Evolutionary conservation across 148 eudicot genomes (phyloP).

Genomic region (Rhododendron molle): DNA sequence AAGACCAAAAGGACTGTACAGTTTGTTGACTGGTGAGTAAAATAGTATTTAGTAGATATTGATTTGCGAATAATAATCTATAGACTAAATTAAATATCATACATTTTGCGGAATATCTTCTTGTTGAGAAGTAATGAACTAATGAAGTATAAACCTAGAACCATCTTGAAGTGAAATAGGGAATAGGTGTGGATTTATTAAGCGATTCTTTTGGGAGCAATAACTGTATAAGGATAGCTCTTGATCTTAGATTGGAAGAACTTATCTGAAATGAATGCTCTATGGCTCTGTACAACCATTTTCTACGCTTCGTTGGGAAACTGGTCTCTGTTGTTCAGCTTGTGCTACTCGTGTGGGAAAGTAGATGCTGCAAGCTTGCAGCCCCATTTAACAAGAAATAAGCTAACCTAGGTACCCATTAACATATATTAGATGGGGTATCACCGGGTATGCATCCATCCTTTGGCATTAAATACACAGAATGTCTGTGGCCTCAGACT

Average conservation of each 20-base stretch:
- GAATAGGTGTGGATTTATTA: not conserved
- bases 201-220: not conserved
- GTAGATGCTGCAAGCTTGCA: not conserved
- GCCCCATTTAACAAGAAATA: not conserved
- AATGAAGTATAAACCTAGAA: not conserved
- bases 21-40: slow-evolving; percentile 61
- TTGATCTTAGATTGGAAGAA: not conserved
- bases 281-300: not conserved
- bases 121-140: not conserved
- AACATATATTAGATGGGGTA: not conserved
- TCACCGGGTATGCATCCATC: not conserved
- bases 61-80: not conserved
- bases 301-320: not conserved
- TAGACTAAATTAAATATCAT: not conserved
- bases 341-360: not conserved
- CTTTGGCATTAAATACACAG: not conserved
- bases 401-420: not conserved
- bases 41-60: not conserved
- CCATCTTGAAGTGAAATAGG: not conserved
- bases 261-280: not conserved
- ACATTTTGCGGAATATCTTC: not conserved
- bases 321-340: not conserved
- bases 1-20: slow-evolving; percentile 63
- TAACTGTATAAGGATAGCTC: not conserved
- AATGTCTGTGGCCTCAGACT: not conserved